These are phyloP conservation scores for Uncinocarpus reesii DNA, from an alignment of 2,329 filamentous ascomycete genomes.

Conservation along the genomic window DNA sequence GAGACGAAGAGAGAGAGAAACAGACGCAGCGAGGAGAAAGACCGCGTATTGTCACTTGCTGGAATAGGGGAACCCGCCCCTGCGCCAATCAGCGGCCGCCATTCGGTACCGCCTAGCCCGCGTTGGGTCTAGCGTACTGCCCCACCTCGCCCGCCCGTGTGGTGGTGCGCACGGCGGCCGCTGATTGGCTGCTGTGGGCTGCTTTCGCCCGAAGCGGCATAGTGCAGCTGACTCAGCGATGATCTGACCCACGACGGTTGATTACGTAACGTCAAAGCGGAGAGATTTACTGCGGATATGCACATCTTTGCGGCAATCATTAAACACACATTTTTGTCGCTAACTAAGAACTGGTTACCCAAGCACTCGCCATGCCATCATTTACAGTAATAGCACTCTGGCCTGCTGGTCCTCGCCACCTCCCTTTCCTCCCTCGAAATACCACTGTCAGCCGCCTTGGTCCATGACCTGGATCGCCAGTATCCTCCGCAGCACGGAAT, in stretches of 20 bases:
- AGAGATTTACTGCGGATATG: no score
- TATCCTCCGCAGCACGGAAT: no score
- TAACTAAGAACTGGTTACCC: no score
- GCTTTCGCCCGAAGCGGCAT: neutral
- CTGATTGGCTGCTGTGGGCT: neutral
- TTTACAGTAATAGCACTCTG: no score
- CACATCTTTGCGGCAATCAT: no score
- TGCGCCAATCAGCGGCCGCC: neutral
- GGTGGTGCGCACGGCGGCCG: neutral
- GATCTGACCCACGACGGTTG: neutral
- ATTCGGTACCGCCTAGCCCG: neutral
- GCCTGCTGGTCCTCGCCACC: no score
- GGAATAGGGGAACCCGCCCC: slow-evolving; percentile 1
- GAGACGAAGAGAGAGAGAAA: neutral
- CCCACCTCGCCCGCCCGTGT: neutral
- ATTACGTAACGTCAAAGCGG: no score
- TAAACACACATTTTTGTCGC: no score
- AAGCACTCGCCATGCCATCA: no score
- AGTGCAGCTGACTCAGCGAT: slow-evolving; percentile 4
- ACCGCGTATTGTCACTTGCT: neutral
- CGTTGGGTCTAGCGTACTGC: neutral
- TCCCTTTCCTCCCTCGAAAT: no score
- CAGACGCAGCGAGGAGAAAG: neutral
- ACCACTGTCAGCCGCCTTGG: no score
- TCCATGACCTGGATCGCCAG: no score